Base-by-base conservation (phyloP, 306 rosid genomes). In the Casuarina glauca region DNA sequence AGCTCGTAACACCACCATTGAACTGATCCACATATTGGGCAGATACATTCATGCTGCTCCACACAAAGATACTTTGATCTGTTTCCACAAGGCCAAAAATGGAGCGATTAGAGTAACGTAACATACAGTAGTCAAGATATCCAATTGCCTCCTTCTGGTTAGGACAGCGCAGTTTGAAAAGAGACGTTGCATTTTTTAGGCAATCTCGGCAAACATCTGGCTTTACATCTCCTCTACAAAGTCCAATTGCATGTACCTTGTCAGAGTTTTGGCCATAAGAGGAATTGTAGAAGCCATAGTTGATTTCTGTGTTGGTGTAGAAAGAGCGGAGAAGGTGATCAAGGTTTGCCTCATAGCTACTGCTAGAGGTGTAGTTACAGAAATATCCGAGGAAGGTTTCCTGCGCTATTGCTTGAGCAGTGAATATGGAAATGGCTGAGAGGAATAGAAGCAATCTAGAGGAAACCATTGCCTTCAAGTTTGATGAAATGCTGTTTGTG, bases 71-170 rank as follows among this genome's bases (percentile, higher is more conserved):
- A 20, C 26, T 20, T 20, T 20, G 26, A 20, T 20, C 26, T 20
- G 26, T 20, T 20, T 20, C 26, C 26, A 20, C 26, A 20, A 20
- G 26, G 26, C 26, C 26, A 20, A 20, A 20, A 20, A 20, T 20
- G 26, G 26, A 20, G 26, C 26, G 26, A 20, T 20, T 20, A 20
- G 26, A 20, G 26, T 20, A 20, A 20, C 26, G 26, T 20, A 20
- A 20, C 26, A 20, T 20, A 20, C 26, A 20, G 26, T 20, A 20
- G 26, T 20, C 26, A 20, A 20, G 26, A 20, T 20, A 20, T 20
- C 79, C 81, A 13, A 86, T 60, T 6, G 93, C 89, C 52, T 84
- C 93, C 53, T 82, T 89, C 79, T 84, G 93, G 42, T 82, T 76
- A 4, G 87, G 89, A 72, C 90, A 89, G 4, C 0, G 69, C 74